Base-by-base conservation (phyloP, 2,329 filamentous ascomycete species). In the Cytospora piceae region DNA sequence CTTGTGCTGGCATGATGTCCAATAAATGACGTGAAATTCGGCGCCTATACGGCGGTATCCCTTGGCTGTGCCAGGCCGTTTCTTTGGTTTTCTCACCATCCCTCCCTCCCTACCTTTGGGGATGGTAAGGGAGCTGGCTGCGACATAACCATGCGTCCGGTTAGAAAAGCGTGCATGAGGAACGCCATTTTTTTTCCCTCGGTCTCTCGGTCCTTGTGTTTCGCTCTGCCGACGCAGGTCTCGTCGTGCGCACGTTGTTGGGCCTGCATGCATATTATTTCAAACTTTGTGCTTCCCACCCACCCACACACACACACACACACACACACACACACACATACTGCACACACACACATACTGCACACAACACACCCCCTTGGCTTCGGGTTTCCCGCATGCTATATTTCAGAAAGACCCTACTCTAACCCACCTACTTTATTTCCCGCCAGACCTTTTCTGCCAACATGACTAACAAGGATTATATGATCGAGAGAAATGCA, bases 401-500 rank as follows among this genome's bases (percentile, higher is more conserved):
- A 12, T 3, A 12, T 49, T 24, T 49, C 39, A 20, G 20, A 42
- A n/a, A 49, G 8, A 46, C 42, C 8, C 42, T 29, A n/a, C 42
- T 6, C 46, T 8, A n/a, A 24, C n/a, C 15, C 39, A 42, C 39
- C 39, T n/a, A n/a, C 5, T 42, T 42, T 42, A n/a, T 20, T 7
- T 42, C 9, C 3, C 42, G n/a, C 46, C n/a, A 24, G 46, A 49
- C 46, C 5, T 49, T 22, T 3, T 20, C 31, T 17, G 8, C 12
- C 5, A 29, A 65, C 34, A 65, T 55, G 17, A 57, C 34, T 37
- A 69, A 52, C 59, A 61, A 63, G 34, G 20, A 22, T 52, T n/a
- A 66, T 59, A 52, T 42, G 63, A 37, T 62, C 58, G 17, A 34
- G 52, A 56, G 7, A 2, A 9, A 39, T 22, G 22, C 6, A 31